Base-by-base conservation (phyloP, 345 rosid species). In the Eucalyptus erythrocorys region DNA sequence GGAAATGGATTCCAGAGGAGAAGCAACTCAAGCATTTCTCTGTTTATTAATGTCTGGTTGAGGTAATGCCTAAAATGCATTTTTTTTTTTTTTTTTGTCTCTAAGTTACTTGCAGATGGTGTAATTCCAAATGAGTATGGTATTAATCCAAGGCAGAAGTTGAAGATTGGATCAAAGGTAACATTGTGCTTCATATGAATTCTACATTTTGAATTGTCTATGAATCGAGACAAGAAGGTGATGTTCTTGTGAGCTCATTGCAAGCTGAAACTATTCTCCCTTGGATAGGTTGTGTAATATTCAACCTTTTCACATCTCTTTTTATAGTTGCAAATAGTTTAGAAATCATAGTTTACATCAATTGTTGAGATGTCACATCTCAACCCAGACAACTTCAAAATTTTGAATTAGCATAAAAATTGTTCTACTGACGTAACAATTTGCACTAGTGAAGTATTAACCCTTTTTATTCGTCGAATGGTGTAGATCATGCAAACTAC, bases 111-210 rank as follows among this genome's bases (percentile, higher is more conserved):
- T 85, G 90, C 99, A 88, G 99, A 98, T 93, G 99, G 99, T 91
- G 99, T 98, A 89, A 96, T 98, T 82, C 99, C 99, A 88, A 98
- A 98, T 88, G 99, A 96, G 93, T 98, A 97, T 88, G 99, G 99
- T 86, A 95, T 98, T 89, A 97, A 98, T 95, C 99, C 99, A 88
- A 94, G 95, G 87, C 98, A 98, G 91, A 98, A 96, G 93, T 92
- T 98, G 91, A 96, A 96, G 93, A 97, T 98, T 79, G 99, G 99
- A 88, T 98, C 99, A 51, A 96, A 97, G 99, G 99, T 97, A 87
- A 85, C 88, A 87, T 87, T 17, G 16, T n/a, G 68, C 64, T 48
- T 85, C 50, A 5, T 16, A 48, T 40, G 27, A 53, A 47, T 17
- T 76, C 82, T 76, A 37, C 14, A 4, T 76, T 76, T 76, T 76